Percentiles rank a stretch among this genome's conserved stretches.
These are phyloP conservation scores for Pelargonium cotyledonis DNA, from an alignment of 441 rosid species.

Conservation along the genomic window DNA sequence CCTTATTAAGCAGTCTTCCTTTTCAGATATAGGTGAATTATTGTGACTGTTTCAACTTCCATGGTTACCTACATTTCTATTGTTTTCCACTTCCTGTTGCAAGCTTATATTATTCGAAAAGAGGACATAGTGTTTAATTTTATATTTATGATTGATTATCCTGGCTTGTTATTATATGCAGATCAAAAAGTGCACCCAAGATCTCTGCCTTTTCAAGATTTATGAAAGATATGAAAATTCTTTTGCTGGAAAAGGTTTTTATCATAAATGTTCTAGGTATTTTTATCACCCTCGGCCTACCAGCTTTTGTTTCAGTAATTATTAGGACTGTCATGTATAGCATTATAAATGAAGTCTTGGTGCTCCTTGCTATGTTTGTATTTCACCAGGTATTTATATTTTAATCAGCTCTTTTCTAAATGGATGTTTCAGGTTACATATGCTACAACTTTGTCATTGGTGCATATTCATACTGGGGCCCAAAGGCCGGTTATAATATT, in stretches of 20 bases:
- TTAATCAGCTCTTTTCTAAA: neutral
- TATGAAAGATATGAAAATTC: constrained; percentile 54
- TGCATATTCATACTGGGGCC: constrained; percentile 97
- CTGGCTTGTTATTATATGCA: constrained; percentile 20
- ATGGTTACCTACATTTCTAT: neutral
- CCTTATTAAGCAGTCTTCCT: neutral
- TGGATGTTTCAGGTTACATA: constrained; percentile 54
- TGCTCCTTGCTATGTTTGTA: constrained; percentile 7
- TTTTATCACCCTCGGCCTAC: constrained; percentile 9
- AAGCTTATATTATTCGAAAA: neutral
- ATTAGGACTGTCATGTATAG: neutral
- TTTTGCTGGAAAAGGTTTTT: constrained; percentile 60
- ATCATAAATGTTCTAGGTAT: constrained; percentile 84
- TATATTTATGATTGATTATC: constrained; percentile 8
- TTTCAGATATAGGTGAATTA: neutral
- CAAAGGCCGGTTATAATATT: constrained; percentile 84
- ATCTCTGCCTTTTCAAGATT: constrained; percentile 43
- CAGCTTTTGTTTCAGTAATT: neutral
- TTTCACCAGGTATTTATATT: neutral
- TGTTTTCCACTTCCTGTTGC: neutral
- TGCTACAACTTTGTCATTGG: constrained; percentile 87
- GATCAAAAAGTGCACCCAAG: constrained; percentile 28
- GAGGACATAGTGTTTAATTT: neutral
- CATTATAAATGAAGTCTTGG: neutral
- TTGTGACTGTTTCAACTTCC: neutral